Base-by-base conservation (phyloP, 2,329 filamentous ascomycete genomes). In the Westerdykella sp. region DNA sequence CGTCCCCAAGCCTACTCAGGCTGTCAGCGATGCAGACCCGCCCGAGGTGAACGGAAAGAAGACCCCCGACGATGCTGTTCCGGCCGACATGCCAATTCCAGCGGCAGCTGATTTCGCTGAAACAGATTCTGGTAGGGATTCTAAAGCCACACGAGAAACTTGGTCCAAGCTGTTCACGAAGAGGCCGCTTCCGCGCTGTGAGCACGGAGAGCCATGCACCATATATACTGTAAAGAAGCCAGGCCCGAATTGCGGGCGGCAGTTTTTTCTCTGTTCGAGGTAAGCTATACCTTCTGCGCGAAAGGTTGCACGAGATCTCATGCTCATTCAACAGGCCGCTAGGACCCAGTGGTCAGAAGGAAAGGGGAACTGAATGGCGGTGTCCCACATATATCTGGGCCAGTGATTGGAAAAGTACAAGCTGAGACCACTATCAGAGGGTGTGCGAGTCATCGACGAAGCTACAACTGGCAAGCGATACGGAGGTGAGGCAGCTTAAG, bases 161-260 rank as follows among this genome's bases (percentile, higher is more conserved):
- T 97, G 93, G 93, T 83, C 81, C 4, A 89, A 84, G 61, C 74
- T 97, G 12, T 83, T 97, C 48, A 79, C 83, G 13, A 88, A 84
- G 63, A 82, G 85, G 44, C 70, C 79, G 1, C 74, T 80, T 1
- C 93, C 93, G 1, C 78, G 77, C 44, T 98, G 93, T 62, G 89
- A 96, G 55, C 93, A 98, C 60, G 75, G 81, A 41, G 90, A 97
- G 56, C 85, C 87, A 2, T 97, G 93, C 66, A 85, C 89, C 50
- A 87, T 77, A 51, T 71, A 91, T 40, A 77, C 83, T 14, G 95
- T 90, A 1, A 96, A 91, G 71, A 97, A 97, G 62, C 76, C 87
- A 1, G 93, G 93, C 1, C 71, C 87, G 49, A 98, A 97, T 58
- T 83, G 76, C 50, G 81, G 81, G 0, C 69, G 81, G 21, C 74